Evolutionary conservation across 257 asterid genomes (phyloP).

Genomic region (Echium plantagineum): DNA sequence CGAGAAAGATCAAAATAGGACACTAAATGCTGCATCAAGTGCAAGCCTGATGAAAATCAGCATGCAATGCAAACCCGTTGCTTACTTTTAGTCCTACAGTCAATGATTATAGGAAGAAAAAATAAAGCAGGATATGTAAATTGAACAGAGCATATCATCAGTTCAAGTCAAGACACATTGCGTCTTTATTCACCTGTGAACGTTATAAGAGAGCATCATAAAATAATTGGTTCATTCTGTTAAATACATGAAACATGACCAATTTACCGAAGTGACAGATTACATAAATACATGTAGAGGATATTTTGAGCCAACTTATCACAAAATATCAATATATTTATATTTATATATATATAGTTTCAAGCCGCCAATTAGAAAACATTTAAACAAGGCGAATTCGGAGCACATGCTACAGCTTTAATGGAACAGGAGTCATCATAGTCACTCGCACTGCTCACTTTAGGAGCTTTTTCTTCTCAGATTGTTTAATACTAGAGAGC

Average conservation of each 20-base stretch:
- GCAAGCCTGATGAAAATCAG: no score
- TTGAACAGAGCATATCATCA: neutral
- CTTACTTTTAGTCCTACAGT: no score
- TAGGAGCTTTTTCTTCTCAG: constrained; percentile 76
- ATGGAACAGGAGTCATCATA: constrained; percentile 31
- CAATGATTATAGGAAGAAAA: no score
- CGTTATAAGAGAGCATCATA: no score
- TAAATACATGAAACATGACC: constrained; percentile 24
- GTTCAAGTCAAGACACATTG: no score
- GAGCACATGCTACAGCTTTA: constrained; percentile 21
- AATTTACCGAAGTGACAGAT: constrained; percentile 1
- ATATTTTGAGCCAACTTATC: constrained; percentile 21
- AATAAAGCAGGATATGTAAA: no score
- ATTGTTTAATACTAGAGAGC: constrained; percentile 74
- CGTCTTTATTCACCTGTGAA: no score
- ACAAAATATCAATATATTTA: constrained; percentile 23
- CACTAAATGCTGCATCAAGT: no score
- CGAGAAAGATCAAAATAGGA: neutral
- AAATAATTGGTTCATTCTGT: constrained; percentile 9
- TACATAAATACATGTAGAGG: constrained; percentile 26
- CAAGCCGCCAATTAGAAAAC: constrained; percentile 15
- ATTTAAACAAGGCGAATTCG: constrained; percentile 20
- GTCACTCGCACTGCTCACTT: constrained; percentile 22
- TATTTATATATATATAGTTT: no score
- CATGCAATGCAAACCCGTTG: no score